phyloP scores from a whole-genome alignment of 1,139 yeast species.

The Yamadazyma sp. region DNA sequence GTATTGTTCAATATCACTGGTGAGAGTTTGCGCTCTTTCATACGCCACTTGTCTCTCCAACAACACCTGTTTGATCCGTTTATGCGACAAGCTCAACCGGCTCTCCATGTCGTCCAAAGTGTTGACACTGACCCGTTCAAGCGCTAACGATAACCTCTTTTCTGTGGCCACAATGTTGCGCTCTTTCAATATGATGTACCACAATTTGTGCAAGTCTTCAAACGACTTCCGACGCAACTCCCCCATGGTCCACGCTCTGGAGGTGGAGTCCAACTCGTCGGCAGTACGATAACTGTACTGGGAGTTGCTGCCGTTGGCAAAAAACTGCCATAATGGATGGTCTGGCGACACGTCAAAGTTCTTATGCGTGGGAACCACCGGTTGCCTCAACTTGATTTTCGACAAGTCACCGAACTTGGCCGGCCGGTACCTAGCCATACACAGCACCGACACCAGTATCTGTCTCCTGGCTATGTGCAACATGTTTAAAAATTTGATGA shows the following conservation, averaged over 20 bases:
- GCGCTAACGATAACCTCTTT: slow-evolving; percentile 42
- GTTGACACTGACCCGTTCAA: slow-evolving; percentile 27
- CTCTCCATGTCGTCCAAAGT: slow-evolving; percentile 33
- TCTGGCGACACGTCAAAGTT: slow-evolving; percentile 75
- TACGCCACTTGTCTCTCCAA: slow-evolving; percentile 81
- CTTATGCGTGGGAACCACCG: slow-evolving; percentile 77
- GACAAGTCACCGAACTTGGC: slow-evolving; percentile 29
- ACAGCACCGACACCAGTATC: slow-evolving; percentile 19
- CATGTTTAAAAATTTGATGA: no score
- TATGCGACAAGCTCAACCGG: slow-evolving; percentile 40
- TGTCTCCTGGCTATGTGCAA: slow-evolving; percentile 14
- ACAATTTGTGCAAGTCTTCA: slow-evolving; percentile 85
- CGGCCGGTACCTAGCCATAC: slow-evolving; percentile 25
- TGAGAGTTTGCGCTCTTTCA: slow-evolving; percentile 56
- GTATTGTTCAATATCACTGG: slow-evolving; percentile 45
- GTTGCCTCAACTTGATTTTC: slow-evolving; percentile 61
- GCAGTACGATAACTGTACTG: slow-evolving; percentile 58
- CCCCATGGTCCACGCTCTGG: slow-evolving; percentile 84
- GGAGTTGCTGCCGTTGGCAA: slow-evolving; percentile 50
- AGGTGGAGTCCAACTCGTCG: slow-evolving; percentile 54
- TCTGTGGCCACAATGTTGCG: slow-evolving; percentile 81
- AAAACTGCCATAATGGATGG: slow-evolving; percentile 96
- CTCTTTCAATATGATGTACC: slow-evolving; percentile 87
- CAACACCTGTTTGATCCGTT: slow-evolving; percentile 77
- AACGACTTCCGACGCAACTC: slow-evolving; percentile 90